Evolutionary conservation across 2,329 filamentous ascomycete species (phyloP).

Genomic region (Aspergillus calidoustus): DNA sequence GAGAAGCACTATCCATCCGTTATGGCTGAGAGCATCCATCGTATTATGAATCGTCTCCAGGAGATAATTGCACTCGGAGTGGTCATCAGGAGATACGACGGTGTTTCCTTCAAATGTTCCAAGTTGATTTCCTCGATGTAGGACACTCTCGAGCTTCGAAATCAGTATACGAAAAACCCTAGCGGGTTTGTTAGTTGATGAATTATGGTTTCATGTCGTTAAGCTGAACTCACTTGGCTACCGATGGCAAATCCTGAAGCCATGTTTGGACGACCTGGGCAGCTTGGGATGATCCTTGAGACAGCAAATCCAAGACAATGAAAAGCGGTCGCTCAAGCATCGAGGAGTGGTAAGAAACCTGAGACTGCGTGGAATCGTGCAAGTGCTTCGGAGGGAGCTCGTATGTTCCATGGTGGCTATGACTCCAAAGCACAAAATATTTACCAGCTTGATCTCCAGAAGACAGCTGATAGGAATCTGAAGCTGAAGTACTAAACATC

Average conservation of each 20-base stretch:
- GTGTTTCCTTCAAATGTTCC: slow-evolving; percentile 46
- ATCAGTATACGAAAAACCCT: slow-evolving; percentile 45
- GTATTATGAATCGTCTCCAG: slow-evolving; percentile 75
- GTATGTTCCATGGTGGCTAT: slow-evolving; percentile 45
- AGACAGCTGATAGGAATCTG: slow-evolving; percentile 33
- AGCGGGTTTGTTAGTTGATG: slow-evolving; percentile 7
- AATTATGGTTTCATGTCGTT: not conserved
- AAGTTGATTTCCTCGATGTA: slow-evolving; percentile 28
- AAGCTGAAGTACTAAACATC: slow-evolving; percentile 59
- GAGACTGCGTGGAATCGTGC: slow-evolving; percentile 33
- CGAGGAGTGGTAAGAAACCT: slow-evolving; percentile 49
- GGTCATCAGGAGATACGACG: slow-evolving; percentile 62
- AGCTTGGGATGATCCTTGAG: slow-evolving; percentile 72
- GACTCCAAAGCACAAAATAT: slow-evolving; percentile 50
- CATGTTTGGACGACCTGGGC: slow-evolving; percentile 79
- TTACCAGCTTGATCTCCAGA: slow-evolving; percentile 42
- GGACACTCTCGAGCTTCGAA: slow-evolving; percentile 39
- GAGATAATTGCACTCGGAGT: slow-evolving; percentile 78
- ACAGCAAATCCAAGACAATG: slow-evolving; percentile 76
- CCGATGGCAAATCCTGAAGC: slow-evolving; percentile 65
- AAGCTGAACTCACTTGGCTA: slow-evolving; percentile 51
- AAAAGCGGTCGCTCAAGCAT: slow-evolving; percentile 83
- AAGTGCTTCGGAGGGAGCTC: slow-evolving; percentile 42
- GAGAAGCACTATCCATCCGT: slow-evolving; percentile 72
- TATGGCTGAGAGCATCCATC: slow-evolving; percentile 68